phyloP scores from a whole-genome alignment of 1,284 basidiomycete species.

The Fomes fomentarius region DNA sequence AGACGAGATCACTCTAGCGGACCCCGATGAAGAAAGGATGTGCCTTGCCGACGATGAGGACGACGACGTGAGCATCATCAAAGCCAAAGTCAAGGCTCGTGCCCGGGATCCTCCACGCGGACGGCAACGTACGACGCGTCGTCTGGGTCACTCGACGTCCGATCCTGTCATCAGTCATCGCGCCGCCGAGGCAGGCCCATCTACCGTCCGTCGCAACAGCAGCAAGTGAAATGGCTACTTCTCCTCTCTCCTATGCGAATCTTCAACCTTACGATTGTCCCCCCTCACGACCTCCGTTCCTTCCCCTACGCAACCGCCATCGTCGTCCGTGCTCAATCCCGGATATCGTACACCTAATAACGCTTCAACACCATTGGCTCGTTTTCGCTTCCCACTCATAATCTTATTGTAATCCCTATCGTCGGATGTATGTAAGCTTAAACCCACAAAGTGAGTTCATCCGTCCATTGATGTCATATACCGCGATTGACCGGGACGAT shows the following conservation, averaged over 20 bases:
- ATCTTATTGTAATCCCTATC: slow-evolving; percentile 24
- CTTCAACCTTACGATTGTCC: neutral
- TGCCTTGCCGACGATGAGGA: slow-evolving; percentile 35
- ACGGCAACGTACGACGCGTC: slow-evolving; percentile 30
- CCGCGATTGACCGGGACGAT: neutral
- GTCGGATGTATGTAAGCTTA: slow-evolving; percentile 21
- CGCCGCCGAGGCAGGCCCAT: slow-evolving; percentile 21
- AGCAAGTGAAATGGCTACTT: slow-evolving; percentile 27
- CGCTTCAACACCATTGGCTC: slow-evolving; percentile 10
- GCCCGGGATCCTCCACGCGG: slow-evolving; percentile 32
- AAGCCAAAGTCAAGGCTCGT: slow-evolving; percentile 31
- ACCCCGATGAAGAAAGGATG: slow-evolving; percentile 24
- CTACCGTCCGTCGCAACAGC: slow-evolving; percentile 21
- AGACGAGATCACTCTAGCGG: slow-evolving; percentile 28
- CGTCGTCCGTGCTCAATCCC: slow-evolving; percentile 14
- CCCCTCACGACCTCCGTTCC: slow-evolving; percentile 7
- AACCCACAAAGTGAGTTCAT: slow-evolving; percentile 13
- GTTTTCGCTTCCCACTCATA: slow-evolving; percentile 23
- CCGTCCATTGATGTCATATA: neutral
- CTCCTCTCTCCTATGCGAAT: too few species aligned
- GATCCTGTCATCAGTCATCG: slow-evolving; percentile 33
- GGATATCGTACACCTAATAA: slow-evolving; percentile 20
- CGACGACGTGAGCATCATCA: slow-evolving; percentile 34
- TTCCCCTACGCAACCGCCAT: slow-evolving; percentile 1
- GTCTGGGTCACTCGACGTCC: slow-evolving; percentile 38